These are phyloP conservation scores for Lepidium africanum DNA, from an alignment of 345 rosid genomes.

Conservation along the genomic window DNA sequence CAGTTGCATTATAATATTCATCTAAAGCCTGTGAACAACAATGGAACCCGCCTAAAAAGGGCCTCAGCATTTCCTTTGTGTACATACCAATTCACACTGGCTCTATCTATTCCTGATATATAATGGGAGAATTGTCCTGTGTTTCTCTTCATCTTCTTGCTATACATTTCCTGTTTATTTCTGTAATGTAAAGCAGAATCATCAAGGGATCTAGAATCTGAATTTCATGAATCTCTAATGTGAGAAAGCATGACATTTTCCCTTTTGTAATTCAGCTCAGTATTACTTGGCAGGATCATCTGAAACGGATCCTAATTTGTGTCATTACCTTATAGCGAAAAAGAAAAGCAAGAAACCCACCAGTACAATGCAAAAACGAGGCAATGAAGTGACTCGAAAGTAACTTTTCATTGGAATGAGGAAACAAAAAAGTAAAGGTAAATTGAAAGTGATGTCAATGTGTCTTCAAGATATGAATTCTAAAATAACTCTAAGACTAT, in stretches of 20 bases:
- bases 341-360: background rate
- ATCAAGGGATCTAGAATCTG: background rate
- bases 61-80: conserved; percentile 17
- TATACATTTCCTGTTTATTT: background rate
- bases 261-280: background rate
- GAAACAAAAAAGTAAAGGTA: conserved; percentile 23
- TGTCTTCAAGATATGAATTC: conserved; percentile 62
- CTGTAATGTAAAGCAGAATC: background rate
- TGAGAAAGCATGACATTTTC: background rate
- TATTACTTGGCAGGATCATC: background rate
- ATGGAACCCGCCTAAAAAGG: conserved; percentile 4
- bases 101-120: background rate
- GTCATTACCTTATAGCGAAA: background rate
- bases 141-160: background rate
- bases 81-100: conserved; percentile 21
- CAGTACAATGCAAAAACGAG: background rate
- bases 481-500: conserved; percentile 63
- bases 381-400: background rate
- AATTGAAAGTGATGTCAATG: conserved; percentile 43
- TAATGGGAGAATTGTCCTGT: background rate
- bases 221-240: background rate
- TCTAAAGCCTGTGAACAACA: conserved; percentile 16
- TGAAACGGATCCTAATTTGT: background rate
- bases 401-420: conserved; percentile 5
- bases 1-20: background rate